Percentiles rank a stretch among this genome's conserved stretches.
phyloP scores from a whole-genome alignment of 345 rosid species.

The Eucalyptus erythrocorys region DNA sequence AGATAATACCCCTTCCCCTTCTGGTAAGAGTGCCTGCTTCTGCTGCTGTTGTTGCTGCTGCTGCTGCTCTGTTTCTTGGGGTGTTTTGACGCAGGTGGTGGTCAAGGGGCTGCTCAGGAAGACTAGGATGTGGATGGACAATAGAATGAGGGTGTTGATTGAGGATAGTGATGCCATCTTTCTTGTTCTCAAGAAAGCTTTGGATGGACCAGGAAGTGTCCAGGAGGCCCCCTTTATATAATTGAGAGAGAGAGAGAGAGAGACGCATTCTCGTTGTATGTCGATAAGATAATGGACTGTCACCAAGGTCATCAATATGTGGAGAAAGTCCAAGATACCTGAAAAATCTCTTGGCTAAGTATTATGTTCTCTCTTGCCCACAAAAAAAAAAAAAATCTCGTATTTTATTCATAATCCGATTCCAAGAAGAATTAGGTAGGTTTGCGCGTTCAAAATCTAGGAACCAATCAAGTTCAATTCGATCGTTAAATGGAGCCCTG shows the following conservation, averaged over 20 bases:
- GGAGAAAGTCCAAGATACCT: not conserved
- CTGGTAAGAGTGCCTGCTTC: not conserved
- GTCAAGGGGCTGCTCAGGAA: not conserved
- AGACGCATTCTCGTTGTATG: not conserved
- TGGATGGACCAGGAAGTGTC: not conserved
- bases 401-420: not conserved
- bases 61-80: not conserved
- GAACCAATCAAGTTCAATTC: not conserved
- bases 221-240: not conserved
- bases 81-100: not conserved
- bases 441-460: not conserved
- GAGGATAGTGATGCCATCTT: not conserved
- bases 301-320: not conserved
- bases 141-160: not conserved
- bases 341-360: not conserved
- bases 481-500: not conserved
- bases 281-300: not conserved
- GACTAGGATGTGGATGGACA: not conserved
- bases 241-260: not conserved
- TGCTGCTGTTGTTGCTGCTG: not conserved
- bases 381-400: no score
- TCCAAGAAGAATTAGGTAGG: not conserved
- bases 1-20: not conserved
- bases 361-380: not conserved
- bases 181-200: not conserved